These are phyloP conservation scores for Hibiscus tridactylites DNA, from an alignment of 345 rosid genomes.

Conservation along the genomic window DNA sequence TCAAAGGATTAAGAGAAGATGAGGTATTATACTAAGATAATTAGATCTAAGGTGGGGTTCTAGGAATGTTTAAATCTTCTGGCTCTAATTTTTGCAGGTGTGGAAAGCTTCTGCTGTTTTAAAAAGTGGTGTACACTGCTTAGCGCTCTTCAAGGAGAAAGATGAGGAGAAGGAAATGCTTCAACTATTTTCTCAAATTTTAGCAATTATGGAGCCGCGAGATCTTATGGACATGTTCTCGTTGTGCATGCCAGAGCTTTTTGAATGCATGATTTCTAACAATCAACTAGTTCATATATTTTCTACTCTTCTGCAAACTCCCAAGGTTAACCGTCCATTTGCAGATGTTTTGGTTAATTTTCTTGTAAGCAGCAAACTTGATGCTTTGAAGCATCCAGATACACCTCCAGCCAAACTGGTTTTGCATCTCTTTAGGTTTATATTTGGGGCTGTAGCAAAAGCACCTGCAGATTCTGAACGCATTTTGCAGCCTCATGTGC, in stretches of 20 bases:
- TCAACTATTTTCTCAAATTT: conserved; percentile 77
- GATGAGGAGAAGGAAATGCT: conserved; percentile 99
- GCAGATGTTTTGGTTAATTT: conserved; percentile 90
- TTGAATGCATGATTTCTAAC: conserved; percentile 92
- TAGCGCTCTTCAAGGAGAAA: conserved; percentile 95
- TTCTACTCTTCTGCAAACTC: conserved; percentile 74
- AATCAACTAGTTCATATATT: conserved; percentile 85
- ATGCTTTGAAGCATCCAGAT: conserved; percentile 80
- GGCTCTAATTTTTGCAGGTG: conserved; percentile 44
- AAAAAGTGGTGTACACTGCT: conserved; percentile 95
- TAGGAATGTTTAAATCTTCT: conserved; percentile 16
- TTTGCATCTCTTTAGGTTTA: conserved; percentile 85
- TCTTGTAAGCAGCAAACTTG: conserved; percentile 85
- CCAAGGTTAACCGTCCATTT: conserved; percentile 78
- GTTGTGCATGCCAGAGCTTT: conserved; percentile 96
- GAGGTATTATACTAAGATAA: conserved; percentile 50
- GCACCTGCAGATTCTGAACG: conserved; percentile 94
- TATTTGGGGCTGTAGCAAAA: conserved; percentile 88
- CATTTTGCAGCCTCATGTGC: conserved; percentile 90
- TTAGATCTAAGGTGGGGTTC: conserved; percentile 4
- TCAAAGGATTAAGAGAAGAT: conserved; percentile 96
- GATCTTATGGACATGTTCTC: conserved; percentile 99
- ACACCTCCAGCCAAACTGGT: conserved; percentile 79
- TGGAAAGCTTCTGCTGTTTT: conserved; percentile 96
- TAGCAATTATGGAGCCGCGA: conserved; percentile 95